Percentiles rank a stretch among this genome's conserved stretches.
Conservation (phyloP, 768 basidiomycete species). For the Brasilioporus rufonigricans region DNA sequence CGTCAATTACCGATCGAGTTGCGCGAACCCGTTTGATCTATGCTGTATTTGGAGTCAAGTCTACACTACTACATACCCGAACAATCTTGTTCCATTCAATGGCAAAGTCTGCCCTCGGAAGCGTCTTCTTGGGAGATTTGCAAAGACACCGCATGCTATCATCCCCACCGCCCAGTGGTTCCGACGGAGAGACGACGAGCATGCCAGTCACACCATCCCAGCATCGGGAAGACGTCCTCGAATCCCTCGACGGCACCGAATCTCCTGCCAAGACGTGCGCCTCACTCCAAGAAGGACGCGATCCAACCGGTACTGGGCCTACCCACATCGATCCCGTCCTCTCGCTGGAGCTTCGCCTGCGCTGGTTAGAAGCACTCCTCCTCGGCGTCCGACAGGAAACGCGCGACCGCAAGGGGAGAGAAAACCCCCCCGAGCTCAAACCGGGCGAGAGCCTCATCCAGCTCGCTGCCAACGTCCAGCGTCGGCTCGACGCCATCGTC, state of each 20-base stretch:
- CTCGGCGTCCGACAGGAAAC: constrained; percentile 56
- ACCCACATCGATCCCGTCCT: constrained; percentile 56
- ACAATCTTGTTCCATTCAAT: not conserved
- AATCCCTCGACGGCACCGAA: constrained; percentile 21
- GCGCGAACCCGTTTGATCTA: constrained; percentile 32
- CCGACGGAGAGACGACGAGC: constrained; percentile 10
- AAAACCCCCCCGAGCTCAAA: constrained; percentile 39
- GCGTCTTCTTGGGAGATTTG: constrained; percentile 79
- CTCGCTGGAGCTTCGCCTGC: constrained; percentile 70
- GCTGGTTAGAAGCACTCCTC: constrained; percentile 79
- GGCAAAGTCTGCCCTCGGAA: constrained; percentile 57
- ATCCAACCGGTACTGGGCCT: not conserved
- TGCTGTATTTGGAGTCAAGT: not conserved
- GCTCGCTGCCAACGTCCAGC: constrained; percentile 60
- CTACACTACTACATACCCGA: not conserved
- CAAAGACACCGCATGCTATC: constrained; percentile 63
- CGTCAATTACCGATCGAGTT: constrained; percentile 72
- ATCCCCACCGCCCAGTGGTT: constrained; percentile 34
- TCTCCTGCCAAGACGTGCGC: constrained; percentile 13
- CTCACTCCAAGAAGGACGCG: constrained; percentile 7
- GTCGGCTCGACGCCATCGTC: constrained; percentile 53
- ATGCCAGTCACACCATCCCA: constrained; percentile 15
- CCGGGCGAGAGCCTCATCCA: constrained; percentile 56
- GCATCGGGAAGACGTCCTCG: constrained; percentile 19
- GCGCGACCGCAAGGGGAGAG: constrained; percentile 40